Percentiles rank a stretch among this genome's conserved stretches.
Evolutionary conservation across 257 asterid genomes (phyloP).

Genomic region (Coffea eugenioides): DNA sequence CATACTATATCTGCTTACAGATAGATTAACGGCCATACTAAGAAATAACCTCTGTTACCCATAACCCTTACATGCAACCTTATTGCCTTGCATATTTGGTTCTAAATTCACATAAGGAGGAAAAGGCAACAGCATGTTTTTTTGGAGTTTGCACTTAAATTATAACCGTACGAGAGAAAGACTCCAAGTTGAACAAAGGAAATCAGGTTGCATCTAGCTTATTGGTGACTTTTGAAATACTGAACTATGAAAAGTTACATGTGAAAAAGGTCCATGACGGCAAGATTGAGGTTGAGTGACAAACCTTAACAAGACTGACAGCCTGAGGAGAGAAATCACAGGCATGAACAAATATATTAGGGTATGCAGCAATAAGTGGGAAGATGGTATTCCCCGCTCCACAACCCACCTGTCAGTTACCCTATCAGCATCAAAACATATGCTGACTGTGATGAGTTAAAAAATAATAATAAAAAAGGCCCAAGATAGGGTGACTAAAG

Average conservation of each 20-base stretch:
- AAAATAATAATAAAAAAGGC: background rate
- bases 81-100: background rate
- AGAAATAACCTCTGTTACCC: background rate
- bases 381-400: conserved; percentile 81
- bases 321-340: conserved; percentile 80
- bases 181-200: too few species aligned
- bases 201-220: too few species aligned
- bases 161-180: too few species aligned
- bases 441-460: background rate
- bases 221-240: too few species aligned
- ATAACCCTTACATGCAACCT: background rate
- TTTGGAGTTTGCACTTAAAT: too few species aligned
- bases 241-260: background rate
- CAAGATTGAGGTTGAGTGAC: conserved; percentile 4
- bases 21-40: too few species aligned
- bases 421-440: background rate
- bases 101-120: too few species aligned
- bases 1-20: too few species aligned
- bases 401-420: conserved; percentile 58
- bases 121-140: too few species aligned
- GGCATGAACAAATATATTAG: conserved; percentile 62
- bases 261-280: background rate
- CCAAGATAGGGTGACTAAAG: too few species aligned
- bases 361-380: conserved; percentile 68
- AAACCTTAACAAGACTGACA: conserved; percentile 64